These are phyloP conservation scores for Alloteropsis semialata DNA, from an alignment of 176 grass and related monocot genomes.

Conservation along the genomic window DNA sequence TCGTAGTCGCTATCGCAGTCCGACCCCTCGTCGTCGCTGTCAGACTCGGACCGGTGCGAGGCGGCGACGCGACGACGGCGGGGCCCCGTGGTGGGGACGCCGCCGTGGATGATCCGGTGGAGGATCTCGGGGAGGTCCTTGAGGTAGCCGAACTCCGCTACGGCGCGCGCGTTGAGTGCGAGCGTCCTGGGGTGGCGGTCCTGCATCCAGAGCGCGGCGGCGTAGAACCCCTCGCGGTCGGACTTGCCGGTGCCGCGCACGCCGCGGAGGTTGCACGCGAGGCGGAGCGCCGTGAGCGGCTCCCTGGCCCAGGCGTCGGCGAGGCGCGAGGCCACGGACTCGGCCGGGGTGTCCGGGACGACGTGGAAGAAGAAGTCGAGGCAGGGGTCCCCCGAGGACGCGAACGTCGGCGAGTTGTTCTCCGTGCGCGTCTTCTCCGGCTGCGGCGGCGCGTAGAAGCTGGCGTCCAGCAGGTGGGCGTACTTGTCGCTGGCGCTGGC, in stretches of 20 bases:
- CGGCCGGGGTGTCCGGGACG: constrained; percentile 6
- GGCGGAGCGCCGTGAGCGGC: constrained; percentile 35
- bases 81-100: background rate
- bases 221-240: constrained; percentile 15
- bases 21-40: background rate
- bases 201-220: constrained; percentile 41
- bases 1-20: background rate
- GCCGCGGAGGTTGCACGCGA: constrained; percentile 48
- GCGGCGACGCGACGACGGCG: no score
- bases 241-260: constrained; percentile 6
- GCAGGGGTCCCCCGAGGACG: constrained; percentile 48
- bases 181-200: constrained; percentile 57
- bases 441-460: background rate
- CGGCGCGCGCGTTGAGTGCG: constrained; percentile 44
- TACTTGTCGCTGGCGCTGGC: background rate
- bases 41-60: no score
- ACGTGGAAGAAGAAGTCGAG: constrained; percentile 82
- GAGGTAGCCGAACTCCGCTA: constrained; percentile 64
- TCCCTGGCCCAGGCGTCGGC: constrained; percentile 39
- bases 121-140: constrained; percentile 75
- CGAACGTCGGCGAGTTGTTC: constrained; percentile 43
- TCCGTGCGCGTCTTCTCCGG: constrained; percentile 30
- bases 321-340: constrained; percentile 2
- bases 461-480: background rate
- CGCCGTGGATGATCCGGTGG: constrained; percentile 55